Conservation (phyloP, 2,329 filamentous ascomycete species). For the Tetracladium maxilliforme region DNA sequence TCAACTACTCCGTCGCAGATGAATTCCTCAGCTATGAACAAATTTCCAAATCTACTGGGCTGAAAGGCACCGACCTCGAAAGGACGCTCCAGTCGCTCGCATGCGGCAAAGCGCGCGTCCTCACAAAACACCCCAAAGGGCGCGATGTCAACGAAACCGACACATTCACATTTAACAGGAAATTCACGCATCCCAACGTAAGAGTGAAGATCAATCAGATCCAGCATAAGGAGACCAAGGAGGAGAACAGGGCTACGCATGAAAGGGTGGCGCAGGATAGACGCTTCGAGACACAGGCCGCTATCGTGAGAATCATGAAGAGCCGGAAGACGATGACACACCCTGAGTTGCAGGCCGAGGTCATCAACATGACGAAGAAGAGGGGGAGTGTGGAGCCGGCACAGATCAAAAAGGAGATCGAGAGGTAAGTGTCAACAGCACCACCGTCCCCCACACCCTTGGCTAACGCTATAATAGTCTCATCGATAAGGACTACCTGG, state of each 20-base stretch:
- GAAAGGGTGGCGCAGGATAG: conserved; percentile 78
- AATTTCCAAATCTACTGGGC: conserved; percentile 58
- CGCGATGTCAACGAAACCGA: conserved; percentile 67
- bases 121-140: conserved; percentile 74
- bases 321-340: conserved; percentile 77
- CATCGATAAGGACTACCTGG: conserved; percentile 89
- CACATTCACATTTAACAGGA: conserved; percentile 68
- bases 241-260: conserved; percentile 90
- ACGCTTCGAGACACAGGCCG: conserved; percentile 92
- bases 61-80: conserved; percentile 65
- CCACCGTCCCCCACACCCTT: no score
- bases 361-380: conserved; percentile 79
- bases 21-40: conserved; percentile 61
- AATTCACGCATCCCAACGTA: conserved; percentile 69
- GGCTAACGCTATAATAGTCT: no score
- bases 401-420: conserved; percentile 95
- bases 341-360: conserved; percentile 76
- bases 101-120: conserved; percentile 73
- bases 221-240: conserved; percentile 87
- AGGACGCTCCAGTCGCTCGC: conserved; percentile 91
- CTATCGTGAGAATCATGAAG: conserved; percentile 97
- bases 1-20: conserved; percentile 54
- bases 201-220: conserved; percentile 98
- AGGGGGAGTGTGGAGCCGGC: conserved; percentile 72
- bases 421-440: conserved; percentile 65